A percentile compares a stretch with the other conserved stretches of the same genome.
phyloP scores from a whole-genome alignment of 345 rosid species.

The Brassica carinata region DNA sequence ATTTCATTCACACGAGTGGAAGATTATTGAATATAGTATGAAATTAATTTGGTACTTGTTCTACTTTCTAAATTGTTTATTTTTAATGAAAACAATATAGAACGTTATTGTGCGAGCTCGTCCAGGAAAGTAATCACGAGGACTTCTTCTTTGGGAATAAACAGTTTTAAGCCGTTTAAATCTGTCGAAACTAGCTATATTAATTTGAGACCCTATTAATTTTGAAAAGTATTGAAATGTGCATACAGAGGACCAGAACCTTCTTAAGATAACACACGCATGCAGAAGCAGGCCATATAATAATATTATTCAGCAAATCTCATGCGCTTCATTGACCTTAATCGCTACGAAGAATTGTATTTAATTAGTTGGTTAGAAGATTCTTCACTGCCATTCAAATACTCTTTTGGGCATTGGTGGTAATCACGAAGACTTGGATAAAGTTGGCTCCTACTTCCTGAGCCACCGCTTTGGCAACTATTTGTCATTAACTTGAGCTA shows the following conservation, averaged over 20 bases:
- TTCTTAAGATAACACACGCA: conserved; percentile 2
- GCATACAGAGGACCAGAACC: background rate
- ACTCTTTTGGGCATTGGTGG: background rate
- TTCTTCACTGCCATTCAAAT: background rate
- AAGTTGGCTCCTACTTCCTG: too few species aligned
- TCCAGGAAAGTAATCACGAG: conserved; percentile 8
- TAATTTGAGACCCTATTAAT: too few species aligned
- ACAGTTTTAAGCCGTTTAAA: conserved; percentile 29
- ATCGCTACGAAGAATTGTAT: background rate
- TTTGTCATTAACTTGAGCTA: too few species aligned
- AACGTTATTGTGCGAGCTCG: conserved; percentile 18
- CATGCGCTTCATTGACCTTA: background rate
- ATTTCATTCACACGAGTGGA: conserved; percentile 1
- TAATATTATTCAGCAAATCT: background rate
- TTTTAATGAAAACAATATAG: background rate
- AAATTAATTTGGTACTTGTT: background rate
- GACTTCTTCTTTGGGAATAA: background rate
- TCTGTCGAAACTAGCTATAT: background rate
- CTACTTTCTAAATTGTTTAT: background rate
- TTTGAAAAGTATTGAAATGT: background rate
- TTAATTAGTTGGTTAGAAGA: background rate
- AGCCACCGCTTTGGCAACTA: too few species aligned
- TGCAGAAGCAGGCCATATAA: background rate
- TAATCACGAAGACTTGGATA: background rate
- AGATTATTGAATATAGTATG: background rate